Percentiles rank a stretch among this genome's conserved stretches.
Evolutionary conservation across 2,329 filamentous ascomycete genomes (phyloP).

Genomic region (Chaetomium sp.): DNA sequence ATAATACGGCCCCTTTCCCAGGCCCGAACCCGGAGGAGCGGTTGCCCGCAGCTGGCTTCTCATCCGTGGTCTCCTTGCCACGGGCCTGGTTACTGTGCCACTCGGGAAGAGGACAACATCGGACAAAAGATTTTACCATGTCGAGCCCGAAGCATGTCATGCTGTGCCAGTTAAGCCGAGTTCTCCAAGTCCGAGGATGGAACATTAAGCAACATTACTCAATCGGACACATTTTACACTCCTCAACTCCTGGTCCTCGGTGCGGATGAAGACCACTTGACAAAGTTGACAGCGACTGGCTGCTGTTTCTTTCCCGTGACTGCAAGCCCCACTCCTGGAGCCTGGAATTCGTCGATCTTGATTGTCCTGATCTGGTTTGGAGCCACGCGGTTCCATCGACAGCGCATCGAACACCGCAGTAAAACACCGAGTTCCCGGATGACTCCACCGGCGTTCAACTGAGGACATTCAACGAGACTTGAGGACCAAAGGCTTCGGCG

Average conservation of each 20-base stretch:
- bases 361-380: neutral
- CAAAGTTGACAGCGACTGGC: too few species aligned
- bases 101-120: neutral
- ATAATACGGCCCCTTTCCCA: neutral
- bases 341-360: neutral
- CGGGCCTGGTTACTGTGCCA: neutral
- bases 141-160: neutral
- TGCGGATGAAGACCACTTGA: too few species aligned
- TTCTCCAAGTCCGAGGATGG: too few species aligned
- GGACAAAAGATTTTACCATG: neutral
- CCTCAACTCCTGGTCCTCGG: too few species aligned
- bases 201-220: too few species aligned
- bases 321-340: neutral
- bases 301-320: neutral
- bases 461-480: too few species aligned
- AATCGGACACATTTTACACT: too few species aligned
- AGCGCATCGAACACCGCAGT: neutral
- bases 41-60: neutral
- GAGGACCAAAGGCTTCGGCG: too few species aligned
- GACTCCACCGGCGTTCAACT: too few species aligned
- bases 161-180: neutral
- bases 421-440: too few species aligned
- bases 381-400: neutral
- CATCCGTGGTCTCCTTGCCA: slow-evolving; percentile 1
- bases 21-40: too few species aligned